Evolutionary conservation across 2,329 filamentous ascomycete genomes (phyloP).

Genomic region (Diaporthe eres): DNA sequence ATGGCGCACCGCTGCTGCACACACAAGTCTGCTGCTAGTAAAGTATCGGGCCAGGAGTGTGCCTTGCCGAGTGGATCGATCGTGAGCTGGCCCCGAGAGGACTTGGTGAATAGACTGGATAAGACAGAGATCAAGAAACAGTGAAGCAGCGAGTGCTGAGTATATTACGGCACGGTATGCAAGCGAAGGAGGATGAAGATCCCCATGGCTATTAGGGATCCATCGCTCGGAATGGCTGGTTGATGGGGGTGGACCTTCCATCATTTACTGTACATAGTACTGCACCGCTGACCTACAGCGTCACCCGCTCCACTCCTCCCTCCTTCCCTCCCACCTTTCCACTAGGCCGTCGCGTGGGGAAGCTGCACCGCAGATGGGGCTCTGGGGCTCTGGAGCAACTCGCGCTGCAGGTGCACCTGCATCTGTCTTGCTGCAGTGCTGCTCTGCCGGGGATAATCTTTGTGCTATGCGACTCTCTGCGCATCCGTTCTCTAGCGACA

Average conservation of each 20-base stretch:
- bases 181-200: conserved; percentile 28
- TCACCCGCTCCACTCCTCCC: conserved; percentile 22
- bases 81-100: neutral
- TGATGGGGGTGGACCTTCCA: conserved; percentile 13
- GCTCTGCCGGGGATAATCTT: neutral
- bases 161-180: conserved; percentile 22
- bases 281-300: conserved; percentile 8
- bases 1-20: conserved; percentile 3
- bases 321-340: conserved; percentile 1
- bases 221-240: conserved; percentile 32
- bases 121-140: neutral
- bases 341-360: conserved; percentile 24
- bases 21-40: neutral
- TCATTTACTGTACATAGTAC: conserved; percentile 6
- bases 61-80: neutral
- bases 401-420: conserved; percentile 11
- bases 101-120: neutral
- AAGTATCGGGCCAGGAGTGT: neutral
- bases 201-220: conserved; percentile 28
- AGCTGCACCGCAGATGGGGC: conserved; percentile 26
- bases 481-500: neutral
- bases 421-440: conserved; percentile 1
- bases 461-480: neutral
- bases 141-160: neutral
- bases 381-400: conserved; percentile 8